phyloP scores from a whole-genome alignment of 2,329 filamentous ascomycete species.

The Fusarium redolens region DNA sequence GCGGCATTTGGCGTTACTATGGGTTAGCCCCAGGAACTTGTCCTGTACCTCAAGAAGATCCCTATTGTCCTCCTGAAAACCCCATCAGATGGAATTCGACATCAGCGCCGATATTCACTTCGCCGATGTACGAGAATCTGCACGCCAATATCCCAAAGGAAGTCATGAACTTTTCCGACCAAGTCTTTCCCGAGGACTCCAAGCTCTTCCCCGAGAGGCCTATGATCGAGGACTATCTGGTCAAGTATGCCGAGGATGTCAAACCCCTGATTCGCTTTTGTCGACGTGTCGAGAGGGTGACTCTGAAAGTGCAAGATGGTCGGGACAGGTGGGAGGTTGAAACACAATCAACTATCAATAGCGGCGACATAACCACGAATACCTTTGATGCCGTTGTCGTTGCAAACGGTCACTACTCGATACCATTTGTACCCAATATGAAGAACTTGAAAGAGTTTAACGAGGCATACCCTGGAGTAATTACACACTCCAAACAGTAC shows the following conservation, averaged over 20 bases:
- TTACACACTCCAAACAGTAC: conserved; percentile 85
- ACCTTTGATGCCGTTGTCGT: conserved; percentile 81
- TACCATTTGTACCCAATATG: conserved; percentile 74
- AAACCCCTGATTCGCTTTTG: conserved; percentile 75
- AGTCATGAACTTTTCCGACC: conserved; percentile 84
- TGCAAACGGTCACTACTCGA: conserved; percentile 79
- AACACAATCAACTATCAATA: conserved; percentile 62
- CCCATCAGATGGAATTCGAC: conserved; percentile 62
- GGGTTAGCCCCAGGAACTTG: conserved; percentile 58
- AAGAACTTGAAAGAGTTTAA: conserved; percentile 70
- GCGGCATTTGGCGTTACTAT: conserved; percentile 89
- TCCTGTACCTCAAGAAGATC: conserved; percentile 76
- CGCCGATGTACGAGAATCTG: conserved; percentile 83
- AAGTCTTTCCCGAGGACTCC: conserved; percentile 70
- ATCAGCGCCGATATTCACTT: conserved; percentile 73
- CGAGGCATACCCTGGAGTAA: conserved; percentile 65
- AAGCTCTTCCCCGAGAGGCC: conserved; percentile 81
- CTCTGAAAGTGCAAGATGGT: conserved; percentile 43
- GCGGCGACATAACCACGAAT: conserved; percentile 53
- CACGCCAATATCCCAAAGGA: conserved; percentile 88
- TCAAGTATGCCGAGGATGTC: conserved; percentile 76
- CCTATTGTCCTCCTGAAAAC: conserved; percentile 70
- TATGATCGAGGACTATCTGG: conserved; percentile 78
- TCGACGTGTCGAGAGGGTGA: conserved; percentile 74
- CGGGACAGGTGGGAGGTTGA: conserved; percentile 71